Evolutionary conservation across 176 grass and related monocot species (phyloP).

Genomic region (Alopecurus myosuroides): DNA sequence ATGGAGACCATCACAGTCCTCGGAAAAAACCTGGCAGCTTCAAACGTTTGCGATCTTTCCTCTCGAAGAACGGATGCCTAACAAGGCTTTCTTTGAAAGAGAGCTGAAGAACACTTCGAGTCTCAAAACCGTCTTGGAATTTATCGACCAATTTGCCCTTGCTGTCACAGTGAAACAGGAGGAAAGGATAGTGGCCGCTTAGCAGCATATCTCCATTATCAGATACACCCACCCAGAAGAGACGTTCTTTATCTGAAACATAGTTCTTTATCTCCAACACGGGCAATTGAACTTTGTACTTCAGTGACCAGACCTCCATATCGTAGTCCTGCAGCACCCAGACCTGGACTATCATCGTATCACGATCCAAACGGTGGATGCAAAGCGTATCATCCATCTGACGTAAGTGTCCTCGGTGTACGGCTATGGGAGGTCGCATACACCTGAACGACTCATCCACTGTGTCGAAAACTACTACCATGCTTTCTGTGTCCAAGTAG

Average conservation of each 20-base stretch:
- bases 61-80: background rate
- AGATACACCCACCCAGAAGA: background rate
- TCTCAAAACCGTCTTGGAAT: background rate
- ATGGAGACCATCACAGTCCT: background rate
- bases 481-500: background rate
- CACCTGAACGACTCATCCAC: background rate
- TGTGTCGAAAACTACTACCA: background rate
- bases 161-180: background rate
- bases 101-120: background rate
- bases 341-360: background rate
- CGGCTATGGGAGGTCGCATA: background rate
- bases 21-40: background rate
- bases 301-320: background rate
- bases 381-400: background rate
- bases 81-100: constrained; percentile 11
- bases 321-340: background rate
- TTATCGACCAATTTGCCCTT: background rate
- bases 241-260: background rate
- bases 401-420: background rate
- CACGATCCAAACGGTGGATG: background rate
- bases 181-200: accelerated
- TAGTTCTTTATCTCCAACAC: background rate
- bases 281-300: background rate
- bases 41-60: background rate
- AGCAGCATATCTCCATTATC: background rate